Base-by-base conservation (phyloP, 106 monocot genomes). In the Vanilla planifolia region DNA sequence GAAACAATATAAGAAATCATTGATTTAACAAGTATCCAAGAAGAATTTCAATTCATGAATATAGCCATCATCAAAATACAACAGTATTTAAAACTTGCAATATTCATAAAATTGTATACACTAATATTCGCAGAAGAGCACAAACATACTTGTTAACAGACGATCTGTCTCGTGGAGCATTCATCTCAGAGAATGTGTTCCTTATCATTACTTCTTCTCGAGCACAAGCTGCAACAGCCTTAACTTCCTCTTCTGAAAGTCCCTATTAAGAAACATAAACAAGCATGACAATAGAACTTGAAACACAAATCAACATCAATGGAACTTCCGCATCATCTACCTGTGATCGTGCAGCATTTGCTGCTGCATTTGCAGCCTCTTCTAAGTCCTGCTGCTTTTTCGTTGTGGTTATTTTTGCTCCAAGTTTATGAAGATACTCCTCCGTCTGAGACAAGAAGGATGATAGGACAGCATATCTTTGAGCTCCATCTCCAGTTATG, bases 401-500 rank as follows among this genome's bases (percentile, higher is more conserved):
- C 28, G 96, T 73, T 36, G 91, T 84, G 53, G 91, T 81, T 50
- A 96, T 91, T 55, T 96, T 96, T 28, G 87, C 91, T 29, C 96
- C 96, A 65, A 96, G 91, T 71, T 82, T 96, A 55, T 79, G 69
- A 19, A 96, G 79, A 64, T 96, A 96, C 36, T 96, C 96, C 73
- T 96, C 96, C 70, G 91, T 96, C 69, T 96, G 91, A 33, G 96
- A 81, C 59, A 96, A 67, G 67, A 96, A 91, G 17, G 96, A 96
- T 51, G 96, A 91, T 30, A 96, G 87, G 65, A 96, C 96, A 73
- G 78, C 43, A 78, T 96, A 96, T 13, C 91, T 43, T 57, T 91
- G 81, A 37, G 96, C 61, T 53, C 84, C 81, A 72, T 96, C 91
- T 48, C 87, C 96, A 29, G 87, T 79, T 67, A 91, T 71, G 66